Base-by-base conservation (phyloP, 139 green algal species). In the Nannochloris sp. region DNA sequence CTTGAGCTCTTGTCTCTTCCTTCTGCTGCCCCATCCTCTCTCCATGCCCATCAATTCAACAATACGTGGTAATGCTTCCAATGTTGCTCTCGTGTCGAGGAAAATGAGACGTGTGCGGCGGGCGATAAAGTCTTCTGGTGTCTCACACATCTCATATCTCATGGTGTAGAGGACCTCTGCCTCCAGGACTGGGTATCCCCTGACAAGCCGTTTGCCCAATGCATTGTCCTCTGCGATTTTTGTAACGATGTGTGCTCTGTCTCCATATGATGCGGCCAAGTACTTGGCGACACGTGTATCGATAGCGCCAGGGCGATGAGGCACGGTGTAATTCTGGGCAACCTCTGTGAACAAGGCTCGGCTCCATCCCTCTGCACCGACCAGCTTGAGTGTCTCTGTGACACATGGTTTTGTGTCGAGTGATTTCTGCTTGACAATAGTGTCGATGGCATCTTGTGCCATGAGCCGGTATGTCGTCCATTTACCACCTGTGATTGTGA, bases 381-480 rank as follows among this genome's bases (percentile, higher is more conserved):
- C 45, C 40, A 97, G 73, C 37, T 46, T 67, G 45, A 95, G 64
- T 12, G 77, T 26, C 3, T 51, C 55, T 10, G 89, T 95, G 48
- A 61, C 49, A 75, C 89, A 96, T 36, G 58, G 60, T 4, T 56
- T 61, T 2, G 14, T 40, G 20, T 10, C 48, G 1, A 49, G 90
- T 50, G 8, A 64, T 40, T 6, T 73, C 72, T 3, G 57, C 0
- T 62, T 44, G 16, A 86, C 44, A 0, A 79, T 85, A 6, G 62
- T 25, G 59, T 96, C 77, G 0, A 95, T 40, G 0, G 82, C 76
- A 49, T 94, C 83, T 70, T 92, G 46, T 2, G 91, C 91, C 91
- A 97, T 97, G 17, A 72, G 69, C 2, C 93, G 71, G 73, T 99
- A 99, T 2, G 93, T 99, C 1, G 93, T 99, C 93, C 93, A 99